Percentiles rank a stretch among this genome's conserved stretches.
phyloP scores from a whole-genome alignment of 305 asterid species.

The Solanum hybrid region DNA sequence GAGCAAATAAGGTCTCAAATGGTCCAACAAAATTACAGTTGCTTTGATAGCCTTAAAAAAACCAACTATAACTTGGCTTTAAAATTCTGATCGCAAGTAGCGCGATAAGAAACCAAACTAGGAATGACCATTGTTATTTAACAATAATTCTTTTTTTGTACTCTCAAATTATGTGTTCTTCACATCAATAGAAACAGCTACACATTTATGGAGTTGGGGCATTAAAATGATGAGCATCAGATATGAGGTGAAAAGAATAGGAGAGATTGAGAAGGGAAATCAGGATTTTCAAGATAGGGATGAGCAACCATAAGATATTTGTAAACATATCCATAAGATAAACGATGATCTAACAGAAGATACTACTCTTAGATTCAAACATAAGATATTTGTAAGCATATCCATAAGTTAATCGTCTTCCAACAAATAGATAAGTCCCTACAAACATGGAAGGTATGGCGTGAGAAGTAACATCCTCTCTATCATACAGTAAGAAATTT shows the following conservation, averaged over 20 bases:
- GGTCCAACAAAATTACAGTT: not conserved
- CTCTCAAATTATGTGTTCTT: not conserved
- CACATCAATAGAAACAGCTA: not conserved
- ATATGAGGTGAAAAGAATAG: not conserved
- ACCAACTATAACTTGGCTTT: not conserved
- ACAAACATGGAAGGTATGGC: not conserved
- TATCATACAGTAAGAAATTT: not conserved
- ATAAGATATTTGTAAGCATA: not conserved
- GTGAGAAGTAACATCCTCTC: not conserved
- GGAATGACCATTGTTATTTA: not conserved
- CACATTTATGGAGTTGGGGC: not conserved
- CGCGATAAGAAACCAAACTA: not conserved
- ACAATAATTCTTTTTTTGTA: not conserved
- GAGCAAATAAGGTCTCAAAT: not conserved
- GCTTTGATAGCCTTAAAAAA: not conserved
- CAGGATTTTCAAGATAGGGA: not conserved
- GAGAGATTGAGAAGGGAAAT: not conserved
- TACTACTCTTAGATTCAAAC: not conserved
- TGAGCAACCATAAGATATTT: not conserved
- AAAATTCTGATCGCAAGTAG: not conserved
- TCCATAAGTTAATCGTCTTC: not conserved
- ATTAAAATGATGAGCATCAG: not conserved
- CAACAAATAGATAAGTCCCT: not conserved
- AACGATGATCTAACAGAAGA: not conserved
- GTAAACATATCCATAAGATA: not conserved